phyloP scores from a whole-genome alignment of 1,284 basidiomycete genomes.

The Fistulina hepatica region DNA sequence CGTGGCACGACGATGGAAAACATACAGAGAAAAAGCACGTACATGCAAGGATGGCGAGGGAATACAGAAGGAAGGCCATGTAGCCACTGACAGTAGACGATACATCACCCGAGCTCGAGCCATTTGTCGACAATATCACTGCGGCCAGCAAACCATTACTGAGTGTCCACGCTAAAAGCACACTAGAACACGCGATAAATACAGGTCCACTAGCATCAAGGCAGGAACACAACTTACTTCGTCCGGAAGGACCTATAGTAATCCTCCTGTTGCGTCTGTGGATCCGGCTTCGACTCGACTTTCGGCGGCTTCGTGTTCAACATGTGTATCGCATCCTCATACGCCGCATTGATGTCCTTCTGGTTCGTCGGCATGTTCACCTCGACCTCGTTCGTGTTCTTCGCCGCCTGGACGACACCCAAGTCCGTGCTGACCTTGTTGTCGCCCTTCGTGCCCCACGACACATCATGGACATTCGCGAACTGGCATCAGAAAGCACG shows the following conservation, averaged over 20 bases:
- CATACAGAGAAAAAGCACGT: slow-evolving; percentile 25
- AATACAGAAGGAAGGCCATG: slow-evolving; percentile 74
- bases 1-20: slow-evolving; percentile 3
- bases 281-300: slow-evolving; percentile 49
- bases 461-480: slow-evolving; percentile 81
- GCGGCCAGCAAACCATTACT: slow-evolving; percentile 73
- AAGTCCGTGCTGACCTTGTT: slow-evolving; percentile 79
- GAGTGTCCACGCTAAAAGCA: slow-evolving; percentile 75
- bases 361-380: slow-evolving; percentile 72
- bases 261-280: slow-evolving; percentile 74
- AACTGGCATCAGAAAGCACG: slow-evolving; percentile 36
- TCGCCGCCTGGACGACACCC: slow-evolving; percentile 58
- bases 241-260: slow-evolving; percentile 84
- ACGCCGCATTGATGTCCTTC: slow-evolving; percentile 79
- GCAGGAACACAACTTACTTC: slow-evolving; percentile 32
- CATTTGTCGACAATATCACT: slow-evolving; percentile 53
- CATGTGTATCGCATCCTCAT: slow-evolving; percentile 76
- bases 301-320: slow-evolving; percentile 68
- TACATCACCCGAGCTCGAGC: background rate
- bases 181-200: slow-evolving; percentile 18
- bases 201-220: slow-evolving; percentile 8
- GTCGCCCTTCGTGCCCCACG: slow-evolving; percentile 89
- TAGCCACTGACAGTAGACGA: slow-evolving; percentile 52
- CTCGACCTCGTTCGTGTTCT: slow-evolving; percentile 59
- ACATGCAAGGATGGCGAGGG: slow-evolving; percentile 80